These are phyloP conservation scores for Heterobasidion irregulare DNA, from an alignment of 1,284 basidiomycete genomes.

Conservation along the genomic window DNA sequence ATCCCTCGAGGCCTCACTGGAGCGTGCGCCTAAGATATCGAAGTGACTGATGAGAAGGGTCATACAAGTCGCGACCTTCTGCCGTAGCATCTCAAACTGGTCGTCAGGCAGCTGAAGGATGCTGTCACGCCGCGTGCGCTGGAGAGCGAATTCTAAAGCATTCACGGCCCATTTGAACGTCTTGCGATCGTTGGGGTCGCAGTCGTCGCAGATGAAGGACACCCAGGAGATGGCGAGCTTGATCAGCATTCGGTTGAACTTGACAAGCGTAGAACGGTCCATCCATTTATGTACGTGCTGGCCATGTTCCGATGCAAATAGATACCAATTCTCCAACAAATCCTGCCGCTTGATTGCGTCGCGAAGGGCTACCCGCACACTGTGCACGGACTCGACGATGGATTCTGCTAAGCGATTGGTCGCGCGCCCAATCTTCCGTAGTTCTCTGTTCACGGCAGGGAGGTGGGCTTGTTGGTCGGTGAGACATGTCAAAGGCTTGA, in stretches of 20 bases:
- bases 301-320: conserved; percentile 94
- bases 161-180: conserved; percentile 99
- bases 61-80: conserved; percentile 95
- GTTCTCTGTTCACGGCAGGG: conserved; percentile 81
- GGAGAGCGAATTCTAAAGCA: conserved; percentile 90
- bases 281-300: conserved; percentile 84
- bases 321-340: conserved; percentile 91
- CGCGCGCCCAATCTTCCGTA: conserved; percentile 85
- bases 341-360: conserved; percentile 71
- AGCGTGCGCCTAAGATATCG: conserved; percentile 93
- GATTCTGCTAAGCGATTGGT: conserved; percentile 89
- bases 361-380: conserved; percentile 65
- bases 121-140: conserved; percentile 83
- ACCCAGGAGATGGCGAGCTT: conserved; percentile 95
- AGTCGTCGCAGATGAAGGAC: conserved; percentile 97
- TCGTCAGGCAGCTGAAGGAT: conserved; percentile 85
- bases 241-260: conserved; percentile 80
- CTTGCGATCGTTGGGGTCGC: conserved; percentile 91
- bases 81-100: conserved; percentile 84
- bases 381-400: conserved; percentile 85
- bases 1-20: conserved; percentile 83
- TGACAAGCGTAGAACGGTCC: conserved; percentile 63
- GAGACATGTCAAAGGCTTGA: conserved; percentile 50
- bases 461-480: conserved; percentile 90
- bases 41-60: conserved; percentile 95